Percentiles rank a stretch among this genome's conserved stretches.
phyloP scores from a whole-genome alignment of 164 flowering plant species.

The Vitis vinifera region ASM3070453v1 NC_081812.1:16069501-16070000 shows the following conservation, averaged over 20 bases:
- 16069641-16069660: too few species aligned
- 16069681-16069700: too few species aligned
- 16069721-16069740: slow-evolving; percentile 28
- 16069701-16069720: too few species aligned
- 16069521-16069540: slow-evolving; percentile 27
- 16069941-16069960: not conserved
- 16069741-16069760: slow-evolving; percentile 28
- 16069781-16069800: slow-evolving; percentile 32
- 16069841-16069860: slow-evolving; percentile 29
- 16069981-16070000: slow-evolving; percentile 42
- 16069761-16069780: slow-evolving; percentile 29
- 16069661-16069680: not conserved
- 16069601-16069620: slow-evolving; percentile 22
- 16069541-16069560: slow-evolving; percentile 26
- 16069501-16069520: slow-evolving; percentile 35
- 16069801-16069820: slow-evolving; percentile 30
- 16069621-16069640: slow-evolving; percentile 25
- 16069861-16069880: slow-evolving; percentile 27
- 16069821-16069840: slow-evolving; percentile 33
- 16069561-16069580: slow-evolving; percentile 36
- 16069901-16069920: not conserved
- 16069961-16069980: slow-evolving; percentile 17
- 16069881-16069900: slow-evolving; percentile 13
- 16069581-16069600: slow-evolving; percentile 32
- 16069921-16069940: too few species aligned